These are phyloP conservation scores for Sporothrix euskadiensis DNA, from an alignment of 2,329 filamentous ascomycete species.

Conservation along the genomic window DNA sequence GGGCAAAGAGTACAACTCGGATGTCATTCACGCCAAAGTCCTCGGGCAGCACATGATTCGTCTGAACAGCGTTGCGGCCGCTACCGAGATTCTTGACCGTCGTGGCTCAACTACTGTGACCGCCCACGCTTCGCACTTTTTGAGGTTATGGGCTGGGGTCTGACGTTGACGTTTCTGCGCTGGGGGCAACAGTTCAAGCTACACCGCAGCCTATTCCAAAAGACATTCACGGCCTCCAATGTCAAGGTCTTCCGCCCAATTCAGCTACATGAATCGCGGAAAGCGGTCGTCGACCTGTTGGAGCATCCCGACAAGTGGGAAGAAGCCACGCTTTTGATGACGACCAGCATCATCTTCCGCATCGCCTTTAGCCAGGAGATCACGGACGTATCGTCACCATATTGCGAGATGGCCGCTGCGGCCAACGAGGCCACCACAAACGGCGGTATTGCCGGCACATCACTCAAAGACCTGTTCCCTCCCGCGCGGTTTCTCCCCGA, in stretches of 20 bases:
- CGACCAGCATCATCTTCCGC: constrained; percentile 45
- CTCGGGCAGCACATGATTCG: constrained; percentile 44
- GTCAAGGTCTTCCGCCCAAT: constrained; percentile 30
- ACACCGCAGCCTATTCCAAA: constrained; percentile 46
- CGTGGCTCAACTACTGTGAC: constrained; percentile 45
- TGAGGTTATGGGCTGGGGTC: constrained; percentile 47
- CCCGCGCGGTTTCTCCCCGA: constrained; percentile 45
- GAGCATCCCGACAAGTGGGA: constrained; percentile 43
- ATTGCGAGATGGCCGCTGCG: constrained; percentile 42
- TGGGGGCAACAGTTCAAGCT: constrained; percentile 45
- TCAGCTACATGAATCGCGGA: constrained; percentile 39
- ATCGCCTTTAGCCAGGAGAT: constrained; percentile 49
- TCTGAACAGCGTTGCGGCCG: constrained; percentile 43
- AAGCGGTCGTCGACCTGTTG: constrained; percentile 39
- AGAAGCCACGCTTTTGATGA: constrained; percentile 41
- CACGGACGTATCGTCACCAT: constrained; percentile 42
- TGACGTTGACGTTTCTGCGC: constrained; percentile 47
- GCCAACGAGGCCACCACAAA: constrained; percentile 36
- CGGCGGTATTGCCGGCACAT: constrained; percentile 40
- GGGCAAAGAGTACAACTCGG: constrained; percentile 33
- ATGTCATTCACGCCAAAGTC: constrained; percentile 40
- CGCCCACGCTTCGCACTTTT: constrained; percentile 44
- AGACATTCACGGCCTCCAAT: constrained; percentile 40
- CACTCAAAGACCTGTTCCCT: constrained; percentile 52
- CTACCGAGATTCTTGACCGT: constrained; percentile 45